Evolutionary conservation across 2,329 filamentous ascomycete species (phyloP).

Genomic region (Cryphonectria nitschkei): DNA sequence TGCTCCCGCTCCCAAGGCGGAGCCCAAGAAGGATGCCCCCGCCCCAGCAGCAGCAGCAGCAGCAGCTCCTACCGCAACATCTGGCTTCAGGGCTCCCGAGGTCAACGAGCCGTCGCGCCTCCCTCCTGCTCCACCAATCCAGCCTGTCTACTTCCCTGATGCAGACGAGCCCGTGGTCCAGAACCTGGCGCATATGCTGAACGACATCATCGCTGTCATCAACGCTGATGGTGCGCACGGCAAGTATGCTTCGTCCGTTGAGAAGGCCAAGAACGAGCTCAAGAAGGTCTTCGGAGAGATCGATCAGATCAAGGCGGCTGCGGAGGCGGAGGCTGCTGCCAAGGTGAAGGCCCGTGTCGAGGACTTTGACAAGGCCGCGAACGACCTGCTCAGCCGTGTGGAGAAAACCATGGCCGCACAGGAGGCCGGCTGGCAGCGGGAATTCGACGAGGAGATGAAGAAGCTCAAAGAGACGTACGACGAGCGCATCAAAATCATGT

Average conservation of each 20-base stretch:
- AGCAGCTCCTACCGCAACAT: conserved; percentile 34
- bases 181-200: conserved; percentile 91
- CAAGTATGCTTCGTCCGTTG: conserved; percentile 77
- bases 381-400: conserved; percentile 84
- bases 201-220: conserved; percentile 91
- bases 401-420: conserved; percentile 82
- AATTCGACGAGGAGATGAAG: conserved; percentile 86
- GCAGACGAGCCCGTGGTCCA: conserved; percentile 87
- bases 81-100: conserved; percentile 58
- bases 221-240: conserved; percentile 81
- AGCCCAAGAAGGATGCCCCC: conserved; percentile 33
- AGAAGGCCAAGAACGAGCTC: conserved; percentile 85
- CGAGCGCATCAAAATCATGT: conserved; percentile 75
- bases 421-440: conserved; percentile 80
- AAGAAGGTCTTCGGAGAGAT: conserved; percentile 80
- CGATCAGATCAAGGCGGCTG: conserved; percentile 68
- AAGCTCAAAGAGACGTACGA: conserved; percentile 79
- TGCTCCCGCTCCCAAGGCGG: conserved; percentile 37
- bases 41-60: conserved; percentile 36
- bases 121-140: conserved; percentile 71
- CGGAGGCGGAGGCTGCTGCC: conserved; percentile 71
- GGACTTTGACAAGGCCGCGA: conserved; percentile 86
- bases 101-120: conserved; percentile 68
- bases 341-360: conserved; percentile 72
- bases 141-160: conserved; percentile 74